phyloP scores from a whole-genome alignment of 768 basidiomycete species.

The Leccinum uliginosum region DNA sequence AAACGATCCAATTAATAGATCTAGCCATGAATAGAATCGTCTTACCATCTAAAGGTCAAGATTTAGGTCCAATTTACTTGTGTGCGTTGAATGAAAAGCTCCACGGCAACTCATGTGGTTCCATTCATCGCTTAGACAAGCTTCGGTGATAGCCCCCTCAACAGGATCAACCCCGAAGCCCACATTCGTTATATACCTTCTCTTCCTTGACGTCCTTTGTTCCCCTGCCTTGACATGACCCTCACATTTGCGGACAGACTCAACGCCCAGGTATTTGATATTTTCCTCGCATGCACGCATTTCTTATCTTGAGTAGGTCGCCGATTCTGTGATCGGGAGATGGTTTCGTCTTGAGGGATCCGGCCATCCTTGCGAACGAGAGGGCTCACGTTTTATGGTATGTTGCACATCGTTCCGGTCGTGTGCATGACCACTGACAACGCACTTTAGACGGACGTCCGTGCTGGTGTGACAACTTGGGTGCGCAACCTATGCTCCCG shows the following conservation, averaged over 20 bases:
- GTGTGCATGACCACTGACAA: constrained; percentile 5
- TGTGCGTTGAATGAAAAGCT: no score
- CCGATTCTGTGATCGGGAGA: constrained; percentile 44
- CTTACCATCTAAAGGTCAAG: not conserved
- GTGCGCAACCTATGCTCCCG: constrained; percentile 36
- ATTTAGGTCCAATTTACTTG: not conserved
- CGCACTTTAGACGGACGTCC: constrained; percentile 58
- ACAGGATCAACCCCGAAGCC: not conserved
- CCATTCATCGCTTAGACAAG: constrained; percentile 5
- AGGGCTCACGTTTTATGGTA: constrained; percentile 60
- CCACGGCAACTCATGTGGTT: not conserved
- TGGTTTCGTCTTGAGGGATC: constrained; percentile 76
- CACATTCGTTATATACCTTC: constrained; percentile 24
- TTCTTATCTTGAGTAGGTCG: constrained; percentile 28
- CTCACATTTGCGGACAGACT: constrained; percentile 38
- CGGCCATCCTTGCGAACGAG: constrained; percentile 57
- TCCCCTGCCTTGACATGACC: constrained; percentile 28
- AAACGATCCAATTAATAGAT: not conserved
- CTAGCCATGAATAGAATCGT: not conserved
- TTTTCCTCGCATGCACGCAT: not conserved
- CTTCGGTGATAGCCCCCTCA: not conserved
- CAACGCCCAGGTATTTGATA: constrained; percentile 34
- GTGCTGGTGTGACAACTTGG: constrained; percentile 80
- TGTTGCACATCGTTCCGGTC: constrained; percentile 11
- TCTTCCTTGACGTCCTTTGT: constrained; percentile 14